Evolutionary conservation across 2,329 filamentous ascomycete genomes (phyloP).

Genomic region (Aspergillus carbonarius): DNA sequence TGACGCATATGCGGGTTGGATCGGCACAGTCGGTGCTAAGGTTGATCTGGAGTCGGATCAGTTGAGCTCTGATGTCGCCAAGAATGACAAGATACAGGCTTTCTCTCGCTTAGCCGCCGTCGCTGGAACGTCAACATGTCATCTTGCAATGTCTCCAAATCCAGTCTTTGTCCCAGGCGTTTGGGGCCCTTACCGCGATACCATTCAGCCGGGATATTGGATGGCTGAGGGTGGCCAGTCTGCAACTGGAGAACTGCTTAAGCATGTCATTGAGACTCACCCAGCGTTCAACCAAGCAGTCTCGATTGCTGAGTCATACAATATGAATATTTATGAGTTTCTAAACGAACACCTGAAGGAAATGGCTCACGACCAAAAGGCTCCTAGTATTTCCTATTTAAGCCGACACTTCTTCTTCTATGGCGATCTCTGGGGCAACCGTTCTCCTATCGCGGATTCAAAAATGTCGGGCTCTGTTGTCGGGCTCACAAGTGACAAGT

Average conservation of each 20-base stretch:
- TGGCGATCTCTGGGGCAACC: slow-evolving; percentile 94
- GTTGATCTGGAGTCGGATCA: slow-evolving; percentile 70
- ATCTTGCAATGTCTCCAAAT: slow-evolving; percentile 90
- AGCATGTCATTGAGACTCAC: slow-evolving; percentile 93
- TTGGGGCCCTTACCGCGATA: slow-evolving; percentile 96
- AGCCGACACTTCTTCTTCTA: slow-evolving; percentile 98
- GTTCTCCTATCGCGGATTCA: slow-evolving; percentile 87
- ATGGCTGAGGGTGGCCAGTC: slow-evolving; percentile 97
- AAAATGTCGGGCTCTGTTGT: slow-evolving; percentile 90
- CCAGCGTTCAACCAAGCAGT: slow-evolving; percentile 80
- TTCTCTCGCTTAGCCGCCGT: slow-evolving; percentile 92
- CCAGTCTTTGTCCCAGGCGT: slow-evolving; percentile 93
- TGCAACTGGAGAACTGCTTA: slow-evolving; percentile 89
- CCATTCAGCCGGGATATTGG: slow-evolving; percentile 88
- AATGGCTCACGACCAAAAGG: slow-evolving; percentile 66
- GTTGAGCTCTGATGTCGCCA: slow-evolving; percentile 64
- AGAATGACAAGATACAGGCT: slow-evolving; percentile 87
- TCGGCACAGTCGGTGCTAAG: slow-evolving; percentile 97
- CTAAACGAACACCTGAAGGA: slow-evolving; percentile 83
- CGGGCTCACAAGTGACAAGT: slow-evolving; percentile 83
- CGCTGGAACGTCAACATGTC: slow-evolving; percentile 94
- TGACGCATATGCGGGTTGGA: slow-evolving; percentile 97
- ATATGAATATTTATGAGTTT: slow-evolving; percentile 91
- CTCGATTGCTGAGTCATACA: slow-evolving; percentile 75
- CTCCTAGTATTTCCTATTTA: slow-evolving; percentile 79